Evolutionary conservation across 129 eudicot species (phyloP).

Genomic region (Flaveria bidentis): DNA sequence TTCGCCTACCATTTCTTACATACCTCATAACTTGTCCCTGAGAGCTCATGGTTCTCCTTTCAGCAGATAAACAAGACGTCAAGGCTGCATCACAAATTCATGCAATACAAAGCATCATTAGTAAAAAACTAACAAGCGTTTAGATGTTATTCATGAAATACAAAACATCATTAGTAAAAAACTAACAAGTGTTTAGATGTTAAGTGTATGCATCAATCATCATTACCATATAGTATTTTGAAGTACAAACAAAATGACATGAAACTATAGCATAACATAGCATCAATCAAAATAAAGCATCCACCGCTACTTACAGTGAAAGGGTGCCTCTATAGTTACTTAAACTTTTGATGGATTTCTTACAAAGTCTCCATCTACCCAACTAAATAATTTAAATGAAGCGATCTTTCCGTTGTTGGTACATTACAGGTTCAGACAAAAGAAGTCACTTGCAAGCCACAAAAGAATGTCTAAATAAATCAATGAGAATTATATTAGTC

Average conservation of each 20-base stretch:
- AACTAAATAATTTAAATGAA: not conserved
- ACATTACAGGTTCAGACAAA: not conserved
- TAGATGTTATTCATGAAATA: constrained; percentile 24
- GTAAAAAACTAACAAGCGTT: too few species aligned
- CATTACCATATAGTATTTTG: not conserved
- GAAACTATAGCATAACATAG: not conserved
- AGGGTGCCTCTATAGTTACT: not conserved
- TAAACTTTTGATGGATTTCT: not conserved
- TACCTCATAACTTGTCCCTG: constrained; percentile 36
- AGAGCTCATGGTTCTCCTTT: constrained; percentile 52
- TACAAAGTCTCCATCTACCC: not conserved
- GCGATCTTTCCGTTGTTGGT: not conserved
- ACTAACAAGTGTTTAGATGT: not conserved
- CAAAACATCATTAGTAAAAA: not conserved
- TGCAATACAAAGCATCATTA: not conserved
- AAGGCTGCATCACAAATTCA: not conserved
- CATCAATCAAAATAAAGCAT: not conserved
- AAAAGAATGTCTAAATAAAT: not conserved
- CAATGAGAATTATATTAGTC: not conserved
- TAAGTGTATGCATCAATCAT: not conserved
- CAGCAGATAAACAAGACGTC: not conserved
- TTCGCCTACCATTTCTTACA: constrained; percentile 42
- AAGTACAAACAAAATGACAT: not conserved
- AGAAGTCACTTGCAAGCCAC: not conserved
- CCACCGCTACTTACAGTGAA: not conserved